Evolutionary conservation across 2,329 filamentous ascomycete genomes (phyloP).

Genomic region (Botrytis fabae): DNA sequence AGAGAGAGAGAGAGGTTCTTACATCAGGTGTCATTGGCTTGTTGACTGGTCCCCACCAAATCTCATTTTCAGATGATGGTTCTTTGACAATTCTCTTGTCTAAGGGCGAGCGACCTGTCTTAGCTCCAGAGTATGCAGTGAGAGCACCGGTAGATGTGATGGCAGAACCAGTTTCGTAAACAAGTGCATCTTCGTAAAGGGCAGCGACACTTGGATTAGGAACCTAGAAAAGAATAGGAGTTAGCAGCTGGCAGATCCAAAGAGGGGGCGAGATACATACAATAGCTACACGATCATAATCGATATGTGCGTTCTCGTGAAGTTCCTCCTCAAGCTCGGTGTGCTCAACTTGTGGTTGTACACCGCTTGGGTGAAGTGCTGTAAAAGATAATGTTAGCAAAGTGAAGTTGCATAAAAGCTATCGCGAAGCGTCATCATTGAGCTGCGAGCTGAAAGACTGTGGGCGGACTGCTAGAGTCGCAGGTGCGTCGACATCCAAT

Average conservation of each 20-base stretch:
- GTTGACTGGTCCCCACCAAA: slow-evolving; percentile 88
- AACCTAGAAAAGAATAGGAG: slow-evolving; percentile 47
- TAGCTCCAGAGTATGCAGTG: slow-evolving; percentile 95
- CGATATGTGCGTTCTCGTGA: slow-evolving; percentile 96
- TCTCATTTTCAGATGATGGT: slow-evolving; percentile 79
- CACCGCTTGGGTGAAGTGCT: slow-evolving; percentile 38
- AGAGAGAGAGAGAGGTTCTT: slow-evolving; percentile 42
- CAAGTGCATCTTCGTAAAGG: slow-evolving; percentile 97
- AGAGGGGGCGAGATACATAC: slow-evolving; percentile 54
- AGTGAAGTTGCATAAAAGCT: background rate
- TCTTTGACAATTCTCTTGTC: slow-evolving; percentile 99
- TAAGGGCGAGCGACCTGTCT: slow-evolving; percentile 93
- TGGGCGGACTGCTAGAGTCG: background rate
- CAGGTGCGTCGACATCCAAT: background rate
- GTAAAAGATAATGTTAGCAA: slow-evolving; percentile 8
- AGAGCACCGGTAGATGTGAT: slow-evolving; percentile 95
- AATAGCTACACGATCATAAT: slow-evolving; percentile 98
- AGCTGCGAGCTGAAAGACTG: background rate
- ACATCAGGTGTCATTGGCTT: slow-evolving; percentile 98
- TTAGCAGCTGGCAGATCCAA: slow-evolving; percentile 21
- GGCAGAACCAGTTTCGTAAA: slow-evolving; percentile 95
- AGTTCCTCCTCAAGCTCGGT: slow-evolving; percentile 98
- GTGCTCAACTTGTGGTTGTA: slow-evolving; percentile 65
- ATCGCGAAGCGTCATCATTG: slow-evolving; percentile 51
- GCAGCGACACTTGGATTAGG: slow-evolving; percentile 87